Evolutionary conservation across 805 yeast species (phyloP).

Genomic region (Cyberlindnera euphorbiae): DNA sequence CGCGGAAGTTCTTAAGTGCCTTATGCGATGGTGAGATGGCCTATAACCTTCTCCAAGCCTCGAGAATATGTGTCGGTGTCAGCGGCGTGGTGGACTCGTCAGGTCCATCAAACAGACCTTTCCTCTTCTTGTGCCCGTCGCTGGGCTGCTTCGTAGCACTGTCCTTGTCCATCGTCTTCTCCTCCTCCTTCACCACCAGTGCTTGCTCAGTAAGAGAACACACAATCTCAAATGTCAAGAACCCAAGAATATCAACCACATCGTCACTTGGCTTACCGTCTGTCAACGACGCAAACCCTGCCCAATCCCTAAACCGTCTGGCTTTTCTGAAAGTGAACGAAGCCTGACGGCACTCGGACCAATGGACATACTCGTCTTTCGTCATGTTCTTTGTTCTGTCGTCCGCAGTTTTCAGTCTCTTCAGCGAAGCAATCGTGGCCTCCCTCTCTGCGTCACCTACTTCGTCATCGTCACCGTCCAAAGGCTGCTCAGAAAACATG

Average conservation of each 20-base stretch:
- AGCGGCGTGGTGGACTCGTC: conserved; percentile 79
- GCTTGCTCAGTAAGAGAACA: conserved; percentile 94
- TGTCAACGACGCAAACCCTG: conserved; percentile 75
- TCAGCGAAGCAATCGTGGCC: conserved; percentile 82
- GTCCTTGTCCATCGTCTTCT: conserved; percentile 43
- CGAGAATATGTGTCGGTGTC: conserved; percentile 74
- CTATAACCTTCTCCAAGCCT: conserved; percentile 85
- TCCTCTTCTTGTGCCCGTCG: conserved; percentile 42
- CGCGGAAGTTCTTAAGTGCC: conserved; percentile 67
- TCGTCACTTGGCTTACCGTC: conserved; percentile 94
- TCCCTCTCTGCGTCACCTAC: conserved; percentile 88
- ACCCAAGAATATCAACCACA: conserved; percentile 92
- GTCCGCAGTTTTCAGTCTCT: conserved; percentile 86
- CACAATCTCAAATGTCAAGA: conserved; percentile 92
- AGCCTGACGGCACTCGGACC: conserved; percentile 98
- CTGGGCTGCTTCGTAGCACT: conserved; percentile 23
- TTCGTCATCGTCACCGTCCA: conserved; percentile 62
- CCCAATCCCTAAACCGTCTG: conserved; percentile 96
- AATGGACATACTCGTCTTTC: conserved; percentile 93
- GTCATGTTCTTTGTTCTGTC: conserved; percentile 93
- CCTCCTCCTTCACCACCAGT: conserved; percentile 66
- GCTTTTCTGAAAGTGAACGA: conserved; percentile 92
- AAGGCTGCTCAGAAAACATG: conserved; percentile 88
- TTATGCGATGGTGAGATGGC: conserved; percentile 48
- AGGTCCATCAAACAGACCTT: conserved; percentile 79